A percentile compares a stretch with the other conserved stretches of the same genome.
Evolutionary conservation across 2,329 filamentous ascomycete species (phyloP).

Genomic region (Drechmeria coniospora): DNA sequence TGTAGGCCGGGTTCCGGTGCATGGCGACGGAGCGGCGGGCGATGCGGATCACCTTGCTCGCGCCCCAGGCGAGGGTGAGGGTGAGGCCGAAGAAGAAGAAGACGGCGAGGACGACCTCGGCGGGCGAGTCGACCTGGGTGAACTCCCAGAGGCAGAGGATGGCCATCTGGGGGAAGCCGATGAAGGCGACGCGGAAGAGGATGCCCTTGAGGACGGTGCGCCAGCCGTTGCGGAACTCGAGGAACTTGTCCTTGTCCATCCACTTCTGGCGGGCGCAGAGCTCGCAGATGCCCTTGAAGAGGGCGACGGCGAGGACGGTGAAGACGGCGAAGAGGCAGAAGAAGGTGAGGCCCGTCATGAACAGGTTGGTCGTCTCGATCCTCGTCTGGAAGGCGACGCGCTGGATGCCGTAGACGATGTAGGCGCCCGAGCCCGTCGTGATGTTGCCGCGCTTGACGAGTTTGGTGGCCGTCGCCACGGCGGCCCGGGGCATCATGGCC

Average conservation of each 20-base stretch:
- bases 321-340: constrained; percentile 72
- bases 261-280: constrained; percentile 55
- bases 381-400: constrained; percentile 62
- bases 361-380: constrained; percentile 85
- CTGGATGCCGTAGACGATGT: constrained; percentile 65
- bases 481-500: constrained; percentile 31
- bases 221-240: constrained; percentile 92
- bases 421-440: constrained; percentile 37
- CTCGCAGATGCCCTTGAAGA: constrained; percentile 74
- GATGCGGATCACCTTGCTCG: constrained; percentile 77
- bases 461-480: constrained; percentile 16
- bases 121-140: constrained; percentile 69
- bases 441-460: constrained; percentile 41
- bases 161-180: constrained; percentile 82
- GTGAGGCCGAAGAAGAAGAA: constrained; percentile 78
- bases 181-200: constrained; percentile 75
- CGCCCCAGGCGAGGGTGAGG: constrained; percentile 67
- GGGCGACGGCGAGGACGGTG: constrained; percentile 54
- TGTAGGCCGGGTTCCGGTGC: constrained; percentile 95
- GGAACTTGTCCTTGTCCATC: constrained; percentile 75
- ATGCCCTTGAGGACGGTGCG: constrained; percentile 85
- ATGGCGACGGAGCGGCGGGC: constrained; percentile 76
- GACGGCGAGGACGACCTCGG: constrained; percentile 72
- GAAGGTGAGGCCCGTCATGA: constrained; percentile 81
- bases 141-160: constrained; percentile 91